Base-by-base conservation (phyloP, 208 protist genomes). In the Leishmania braziliensis region DNA sequence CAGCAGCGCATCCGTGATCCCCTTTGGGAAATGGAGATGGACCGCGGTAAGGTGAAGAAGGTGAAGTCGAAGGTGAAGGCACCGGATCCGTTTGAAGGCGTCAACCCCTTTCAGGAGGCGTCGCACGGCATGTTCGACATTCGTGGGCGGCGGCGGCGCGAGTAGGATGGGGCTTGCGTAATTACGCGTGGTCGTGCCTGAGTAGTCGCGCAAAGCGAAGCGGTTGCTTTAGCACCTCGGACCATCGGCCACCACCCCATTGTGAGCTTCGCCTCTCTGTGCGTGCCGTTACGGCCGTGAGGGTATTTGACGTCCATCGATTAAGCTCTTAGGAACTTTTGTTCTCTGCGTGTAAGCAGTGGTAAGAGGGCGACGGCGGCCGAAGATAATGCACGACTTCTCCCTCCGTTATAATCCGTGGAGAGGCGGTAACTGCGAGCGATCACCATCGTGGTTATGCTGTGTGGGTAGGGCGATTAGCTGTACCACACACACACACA, bases 1-100 rank as follows among this genome's bases (percentile, higher is more conserved):
- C 88, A 92, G 83, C 93, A 97, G 85, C 88, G 85, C 62, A 89
- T 95, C 23, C 86, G 89, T 26, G 95, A 98, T 81, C 77, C 87
- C 26, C 75, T 94, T 81, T 98, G 93, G 92, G 93, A 98, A 84
- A 90, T 84, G 75, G 92, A 92, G 79, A 96, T 98, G 92, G 95
- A 98, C 76, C 85, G 88, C n/a, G 95, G 95, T 14, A 91, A 86
- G 50, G 77, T 92, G 66, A 98, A 98, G 86, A 95, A 93, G 85
- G 90, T 96, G 16, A 89, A 91, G 90, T 78, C 77, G 56, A 88
- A 86, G 79, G 73, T 84, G 80, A 78, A 86, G 84, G 54, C 71
- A 56, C 51, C 85, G 76, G 43, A 80, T 62, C 63, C 60, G 16
- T 81, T 82, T 26, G 56, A 74, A 54, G 81, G 77, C 16, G 81